Evolutionary conservation across 768 basidiomycete species (phyloP), one percentile per base, ranked within the genome.

Genomic region (Sutorius australiensis): DNA sequence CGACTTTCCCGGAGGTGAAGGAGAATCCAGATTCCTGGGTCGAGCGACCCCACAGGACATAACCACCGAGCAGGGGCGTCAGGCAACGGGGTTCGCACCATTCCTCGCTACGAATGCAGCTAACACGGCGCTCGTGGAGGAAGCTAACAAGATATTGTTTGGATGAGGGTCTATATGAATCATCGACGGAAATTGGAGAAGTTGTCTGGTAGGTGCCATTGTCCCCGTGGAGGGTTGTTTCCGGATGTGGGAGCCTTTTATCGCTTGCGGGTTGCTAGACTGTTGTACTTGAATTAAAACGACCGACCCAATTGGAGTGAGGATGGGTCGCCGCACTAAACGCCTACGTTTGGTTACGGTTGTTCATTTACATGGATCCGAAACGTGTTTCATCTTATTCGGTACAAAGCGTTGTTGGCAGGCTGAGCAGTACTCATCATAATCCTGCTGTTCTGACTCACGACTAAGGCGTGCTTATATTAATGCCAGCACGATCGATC

Each of bases 1-100:
- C 10, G 80, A 82, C 53, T 81, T 80, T 43, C 78, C 80, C 0
- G 76, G 78, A 36, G 80, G 80, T 5, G 69, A 73, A 39, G 78
- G 80, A 21, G 80, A 82, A 63, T 75, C 76, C 0, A 54, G 57
- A 9, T 81, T 77, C 46, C 43, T 67, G 1, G 76, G 72, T 8
- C 67, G 78, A 31, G 76, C 66, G 2, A 71, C 61, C 5, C 36
- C 59, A 5, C 59, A 67, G 2, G 72, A 79, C 57, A 60, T 76
- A 6, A 61, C 57, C 5, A 67, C 61, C 0, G 44, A 55, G 2
- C 71, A 75, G 43, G 80, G 72, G 5, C 73, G 71, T 21, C 66
- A 60, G 27, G 65, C 76, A 17, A 63, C 75, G 31, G 82, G 81
- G 0, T 64, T 82, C 17, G 75, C 73, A 36, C 67, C 63, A 2